phyloP scores from a whole-genome alignment of 495 filamentous ascomycete species.

The Parmelia sp. region DNA sequence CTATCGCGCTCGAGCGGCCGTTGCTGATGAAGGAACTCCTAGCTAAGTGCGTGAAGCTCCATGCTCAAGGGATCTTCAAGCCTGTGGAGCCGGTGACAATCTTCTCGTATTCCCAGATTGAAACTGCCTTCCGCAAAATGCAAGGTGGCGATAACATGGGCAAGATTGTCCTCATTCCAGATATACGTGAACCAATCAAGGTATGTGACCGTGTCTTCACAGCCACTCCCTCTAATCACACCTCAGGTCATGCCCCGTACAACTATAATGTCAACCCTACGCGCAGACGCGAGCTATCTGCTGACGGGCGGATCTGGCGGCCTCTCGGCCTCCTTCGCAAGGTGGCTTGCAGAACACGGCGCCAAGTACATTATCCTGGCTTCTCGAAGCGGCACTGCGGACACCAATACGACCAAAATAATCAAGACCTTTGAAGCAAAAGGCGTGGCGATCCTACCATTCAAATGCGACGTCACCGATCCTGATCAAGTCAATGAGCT shows the following conservation, averaged over 20 bases:
- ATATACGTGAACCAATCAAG: constrained; percentile 8
- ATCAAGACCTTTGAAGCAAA: constrained; percentile 20
- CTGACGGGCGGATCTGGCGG: constrained; percentile 33
- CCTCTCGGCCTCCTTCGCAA: constrained; percentile 24
- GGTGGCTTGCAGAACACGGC: constrained; percentile 28
- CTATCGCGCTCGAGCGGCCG: constrained; percentile 23
- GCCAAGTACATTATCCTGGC: constrained; percentile 31
- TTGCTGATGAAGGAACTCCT: constrained; percentile 15
- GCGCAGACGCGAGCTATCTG: constrained; percentile 28
- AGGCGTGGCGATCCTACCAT: constrained; percentile 30
- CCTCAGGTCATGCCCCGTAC: constrained; percentile 7
- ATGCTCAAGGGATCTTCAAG: constrained; percentile 1
- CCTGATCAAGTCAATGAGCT: constrained; percentile 4
- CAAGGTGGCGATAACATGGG: constrained; percentile 16
- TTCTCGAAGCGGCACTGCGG: constrained; percentile 24
- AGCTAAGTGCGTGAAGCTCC: constrained; percentile 9
- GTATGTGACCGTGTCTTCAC: constrained; percentile 6
- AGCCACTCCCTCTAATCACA: constrained; percentile 1
- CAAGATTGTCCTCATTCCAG: constrained; percentile 14
- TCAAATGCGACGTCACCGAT: constrained; percentile 39
- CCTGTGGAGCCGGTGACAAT: constrained; percentile 11
- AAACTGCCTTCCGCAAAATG: constrained; percentile 45
- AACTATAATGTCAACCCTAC: constrained; percentile 7
- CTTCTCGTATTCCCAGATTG: constrained; percentile 34
- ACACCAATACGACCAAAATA: constrained; percentile 1